Percentiles rank a stretch among this genome's conserved stretches.
These are phyloP conservation scores for Solanum hybrid DNA, from an alignment of 305 asterid species.

Conservation along the genomic window DNA sequence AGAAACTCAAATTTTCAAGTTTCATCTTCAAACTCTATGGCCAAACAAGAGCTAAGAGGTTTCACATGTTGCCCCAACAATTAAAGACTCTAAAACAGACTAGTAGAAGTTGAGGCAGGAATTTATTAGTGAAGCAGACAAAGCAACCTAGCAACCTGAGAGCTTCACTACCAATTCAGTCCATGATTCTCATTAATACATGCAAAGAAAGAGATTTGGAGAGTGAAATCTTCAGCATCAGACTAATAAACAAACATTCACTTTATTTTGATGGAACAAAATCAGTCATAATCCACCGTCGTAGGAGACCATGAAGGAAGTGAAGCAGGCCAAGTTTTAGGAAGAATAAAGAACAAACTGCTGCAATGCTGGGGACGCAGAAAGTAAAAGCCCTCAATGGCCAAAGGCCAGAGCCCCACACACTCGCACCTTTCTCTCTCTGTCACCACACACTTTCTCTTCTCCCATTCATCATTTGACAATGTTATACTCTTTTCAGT, in stretches of 20 bases:
- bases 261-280: background rate
- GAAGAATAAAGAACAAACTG: background rate
- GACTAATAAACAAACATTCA: background rate
- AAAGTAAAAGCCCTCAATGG: background rate
- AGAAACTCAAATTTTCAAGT: background rate
- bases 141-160: background rate
- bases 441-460: background rate
- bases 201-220: background rate
- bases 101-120: background rate
- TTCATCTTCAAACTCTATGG: background rate
- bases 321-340: background rate
- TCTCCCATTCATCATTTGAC: background rate
- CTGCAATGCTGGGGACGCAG: background rate
- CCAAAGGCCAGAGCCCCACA: background rate
- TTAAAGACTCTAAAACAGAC: background rate
- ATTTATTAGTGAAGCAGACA: background rate
- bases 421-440: background rate
- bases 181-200: background rate
- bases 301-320: background rate
- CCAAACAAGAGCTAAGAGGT: background rate
- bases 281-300: background rate
- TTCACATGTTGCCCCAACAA: background rate
- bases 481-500: background rate
- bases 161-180: background rate
- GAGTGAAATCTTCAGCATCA: background rate